Base-by-base conservation (phyloP, 1,139 yeast genomes). In the Zygosaccharomyces pseudobailii region DNA sequence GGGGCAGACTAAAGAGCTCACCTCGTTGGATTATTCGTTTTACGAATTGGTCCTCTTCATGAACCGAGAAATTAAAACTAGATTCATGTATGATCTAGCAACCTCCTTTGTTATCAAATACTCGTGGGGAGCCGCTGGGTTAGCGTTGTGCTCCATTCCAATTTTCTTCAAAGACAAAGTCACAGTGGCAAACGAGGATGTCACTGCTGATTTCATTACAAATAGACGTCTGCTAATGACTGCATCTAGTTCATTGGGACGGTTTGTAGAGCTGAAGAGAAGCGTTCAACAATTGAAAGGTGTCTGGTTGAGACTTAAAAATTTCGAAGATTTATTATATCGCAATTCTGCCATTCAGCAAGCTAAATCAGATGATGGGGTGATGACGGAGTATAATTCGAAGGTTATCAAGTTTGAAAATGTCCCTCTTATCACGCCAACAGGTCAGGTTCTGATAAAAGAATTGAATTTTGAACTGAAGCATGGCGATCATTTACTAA, bases 41-140 rank as follows among this genome's bases (percentile, higher is more conserved):
- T 89, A 88, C 66, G 84, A 86, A 50, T 72, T 89, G 55, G 95
- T 87, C 55, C 74, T 84, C 53, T 92, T 89, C 68, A 76, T 84
- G 54, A 82, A 86, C 60, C 77, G 83, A 68, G 94, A 87, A 58
- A 78, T 87, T 53, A 80, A 89, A 70, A 82, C 87, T 55, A 74
- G 83, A 61, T 89, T 87, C 0, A 67, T 84, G 22, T 87, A 79
- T 69, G 95, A 78, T 69, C 82, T 76, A 64, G 89, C 85, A 37
- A 90, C 84, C 64, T 87, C 79, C 48, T 90, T 89, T 61, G 82
- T 88, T 53, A 92, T 90, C 51, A 90, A 90, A 66, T 90, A 90
- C 67, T 80, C 89, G 47, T 86, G 97, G 94, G 97, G 97, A 51
- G 97, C 96, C 3, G 87, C 94, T 39, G 97, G 97, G 5, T 75